These are phyloP conservation scores for Aspergillus aculeatinus DNA, from an alignment of 2,329 filamentous ascomycete genomes.

Conservation along the genomic window DNA sequence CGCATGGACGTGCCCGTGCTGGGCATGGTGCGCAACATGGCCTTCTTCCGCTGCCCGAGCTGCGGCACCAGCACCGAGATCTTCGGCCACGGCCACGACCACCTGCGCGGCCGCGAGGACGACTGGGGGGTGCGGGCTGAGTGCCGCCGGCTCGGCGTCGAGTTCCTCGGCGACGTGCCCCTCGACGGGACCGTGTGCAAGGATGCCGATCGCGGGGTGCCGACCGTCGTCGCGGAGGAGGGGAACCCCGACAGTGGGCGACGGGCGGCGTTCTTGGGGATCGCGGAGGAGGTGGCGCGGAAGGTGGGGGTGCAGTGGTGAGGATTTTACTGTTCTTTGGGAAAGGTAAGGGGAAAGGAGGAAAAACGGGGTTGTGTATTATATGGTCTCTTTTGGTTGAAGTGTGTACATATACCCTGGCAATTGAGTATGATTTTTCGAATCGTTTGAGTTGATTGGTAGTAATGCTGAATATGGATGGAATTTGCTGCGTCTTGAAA, in stretches of 20 bases:
- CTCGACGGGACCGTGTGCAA: slow-evolving; percentile 83
- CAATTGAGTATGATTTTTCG: not conserved
- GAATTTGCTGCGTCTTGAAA: too few species aligned
- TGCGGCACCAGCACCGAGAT: slow-evolving; percentile 74
- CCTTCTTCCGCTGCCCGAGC: slow-evolving; percentile 74
- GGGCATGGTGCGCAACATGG: slow-evolving; percentile 92
- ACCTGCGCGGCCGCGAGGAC: slow-evolving; percentile 31
- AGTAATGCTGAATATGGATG: too few species aligned
- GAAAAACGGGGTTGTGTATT: not conserved
- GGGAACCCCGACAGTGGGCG: slow-evolving; percentile 60
- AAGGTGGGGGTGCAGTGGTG: slow-evolving; percentile 46
- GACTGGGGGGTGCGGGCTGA: slow-evolving; percentile 64
- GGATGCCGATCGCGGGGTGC: slow-evolving; percentile 81
- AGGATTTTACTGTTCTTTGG: slow-evolving; percentile 6
- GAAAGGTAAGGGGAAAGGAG: too few species aligned
- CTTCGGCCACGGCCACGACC: slow-evolving; percentile 56
- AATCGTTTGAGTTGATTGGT: too few species aligned
- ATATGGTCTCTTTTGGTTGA: slow-evolving; percentile 3
- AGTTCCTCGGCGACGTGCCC: slow-evolving; percentile 85
- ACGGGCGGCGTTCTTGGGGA: slow-evolving; percentile 67
- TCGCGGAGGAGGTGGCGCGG: slow-evolving; percentile 58
- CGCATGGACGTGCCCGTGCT: slow-evolving; percentile 75
- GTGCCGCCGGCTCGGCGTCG: slow-evolving; percentile 70
- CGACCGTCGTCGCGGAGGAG: slow-evolving; percentile 85
- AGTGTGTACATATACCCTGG: not conserved